Conservation (phyloP, 2,329 filamentous ascomycete species). For the Neospermospora avenae region DNA sequence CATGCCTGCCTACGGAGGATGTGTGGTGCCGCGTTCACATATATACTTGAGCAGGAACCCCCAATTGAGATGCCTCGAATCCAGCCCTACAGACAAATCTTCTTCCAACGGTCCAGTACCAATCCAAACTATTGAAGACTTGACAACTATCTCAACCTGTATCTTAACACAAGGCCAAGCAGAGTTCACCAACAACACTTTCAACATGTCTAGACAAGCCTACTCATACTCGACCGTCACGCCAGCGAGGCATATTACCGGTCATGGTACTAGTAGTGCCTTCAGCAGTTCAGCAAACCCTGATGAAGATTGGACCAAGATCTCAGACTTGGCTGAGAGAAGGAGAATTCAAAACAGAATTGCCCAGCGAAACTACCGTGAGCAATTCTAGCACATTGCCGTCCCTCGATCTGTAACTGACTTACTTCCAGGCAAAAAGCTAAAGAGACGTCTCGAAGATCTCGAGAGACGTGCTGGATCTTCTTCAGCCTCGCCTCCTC, state of each 20-base stretch:
- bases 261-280: constrained; percentile 83
- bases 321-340: constrained; percentile 92
- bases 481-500: constrained; percentile 54
- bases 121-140: constrained; percentile 3
- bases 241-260: constrained; percentile 58
- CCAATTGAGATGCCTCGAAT: constrained; percentile 23
- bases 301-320: constrained; percentile 99
- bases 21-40: constrained; percentile 28
- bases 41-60: constrained; percentile 30
- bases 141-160: constrained; percentile 14
- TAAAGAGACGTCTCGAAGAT: constrained; percentile 84
- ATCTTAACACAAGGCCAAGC: constrained; percentile 11
- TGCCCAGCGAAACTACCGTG: constrained; percentile 96
- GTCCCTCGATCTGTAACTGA: constrained; percentile 13
- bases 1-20: constrained; percentile 25
- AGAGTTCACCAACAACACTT: constrained; percentile 12
- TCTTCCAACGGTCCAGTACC: constrained; percentile 3
- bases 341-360: constrained; percentile 95
- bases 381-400: constrained; percentile 37
- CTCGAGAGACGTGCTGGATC: constrained; percentile 74
- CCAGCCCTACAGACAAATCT: constrained; percentile 17
- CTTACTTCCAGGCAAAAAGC: constrained; percentile 72
- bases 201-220: constrained; percentile 34
- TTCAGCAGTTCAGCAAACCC: constrained; percentile 93
- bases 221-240: constrained; percentile 33